Conservation (phyloP, 2,329 filamentous ascomycete genomes). For the Pseudogymnoascus sp. region DNA sequence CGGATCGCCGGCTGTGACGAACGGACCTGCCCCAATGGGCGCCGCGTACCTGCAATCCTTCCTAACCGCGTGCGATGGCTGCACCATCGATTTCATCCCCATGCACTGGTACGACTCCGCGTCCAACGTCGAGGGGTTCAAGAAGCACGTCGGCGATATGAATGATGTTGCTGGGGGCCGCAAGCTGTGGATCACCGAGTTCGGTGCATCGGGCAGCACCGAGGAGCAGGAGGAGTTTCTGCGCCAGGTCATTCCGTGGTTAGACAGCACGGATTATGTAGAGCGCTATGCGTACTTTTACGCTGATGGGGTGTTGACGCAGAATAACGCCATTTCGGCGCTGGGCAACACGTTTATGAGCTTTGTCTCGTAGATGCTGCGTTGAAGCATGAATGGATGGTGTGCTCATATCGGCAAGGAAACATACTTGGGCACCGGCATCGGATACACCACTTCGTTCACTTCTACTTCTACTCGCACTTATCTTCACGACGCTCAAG, state of each 20-base stretch:
- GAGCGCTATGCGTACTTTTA: conserved; percentile 34
- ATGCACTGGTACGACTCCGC: conserved; percentile 37
- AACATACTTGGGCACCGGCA: too few relatives aligned
- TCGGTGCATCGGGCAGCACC: conserved; percentile 28
- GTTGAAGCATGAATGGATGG: too few relatives aligned
- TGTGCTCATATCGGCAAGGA: too few relatives aligned
- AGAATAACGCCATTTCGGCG: too few relatives aligned
- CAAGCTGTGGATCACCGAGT: conserved; percentile 36
- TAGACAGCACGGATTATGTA: conserved; percentile 33
- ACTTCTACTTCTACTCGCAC: too few relatives aligned
- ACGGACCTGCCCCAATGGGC: conserved; percentile 34
- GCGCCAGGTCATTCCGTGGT: conserved; percentile 33
- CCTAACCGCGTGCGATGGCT: conserved; percentile 32
- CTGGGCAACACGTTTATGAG: too few relatives aligned
- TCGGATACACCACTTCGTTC: too few relatives aligned
- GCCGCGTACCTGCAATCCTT: conserved; percentile 38
- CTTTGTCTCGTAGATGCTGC: too few relatives aligned
- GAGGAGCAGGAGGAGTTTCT: conserved; percentile 32
- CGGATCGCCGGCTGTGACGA: conserved; percentile 42
- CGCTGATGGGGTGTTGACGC: too few relatives aligned
- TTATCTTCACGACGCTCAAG: too few relatives aligned
- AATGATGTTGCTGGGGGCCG: conserved; percentile 28
- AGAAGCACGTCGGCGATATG: conserved; percentile 32
- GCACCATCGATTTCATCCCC: conserved; percentile 36
- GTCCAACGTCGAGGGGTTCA: conserved; percentile 31